These are phyloP conservation scores for Pyricularia grisea DNA, from an alignment of 2,329 filamentous ascomycete species.

Conservation along the genomic window DNA sequence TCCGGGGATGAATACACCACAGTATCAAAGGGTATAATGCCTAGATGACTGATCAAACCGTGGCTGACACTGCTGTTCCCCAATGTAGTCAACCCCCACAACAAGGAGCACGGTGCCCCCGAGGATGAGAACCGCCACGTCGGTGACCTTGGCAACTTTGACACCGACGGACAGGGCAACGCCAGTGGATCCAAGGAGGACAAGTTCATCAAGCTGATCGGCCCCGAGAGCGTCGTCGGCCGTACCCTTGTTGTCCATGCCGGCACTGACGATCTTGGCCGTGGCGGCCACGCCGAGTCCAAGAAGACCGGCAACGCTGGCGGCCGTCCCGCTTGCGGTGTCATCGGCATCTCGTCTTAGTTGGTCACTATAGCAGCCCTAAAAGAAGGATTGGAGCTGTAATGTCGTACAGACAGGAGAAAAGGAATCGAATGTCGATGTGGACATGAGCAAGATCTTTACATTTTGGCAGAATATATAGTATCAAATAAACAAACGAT, in stretches of 20 bases:
- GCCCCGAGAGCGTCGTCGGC: slow-evolving; percentile 88
- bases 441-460: background rate
- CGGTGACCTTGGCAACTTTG: slow-evolving; percentile 94
- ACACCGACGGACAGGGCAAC: slow-evolving; percentile 89
- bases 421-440: background rate
- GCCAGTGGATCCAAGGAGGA: slow-evolving; percentile 72
- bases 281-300: slow-evolving; percentile 85
- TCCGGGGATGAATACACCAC: background rate
- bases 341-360: slow-evolving; percentile 81
- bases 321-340: slow-evolving; percentile 86
- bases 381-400: background rate
- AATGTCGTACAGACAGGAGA: background rate
- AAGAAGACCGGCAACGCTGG: slow-evolving; percentile 98
- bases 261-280: slow-evolving; percentile 94
- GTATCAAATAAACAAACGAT: background rate
- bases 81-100: slow-evolving; percentile 78
- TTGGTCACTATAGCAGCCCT: slow-evolving; percentile 6
- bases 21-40: background rate
- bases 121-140: slow-evolving; percentile 80
- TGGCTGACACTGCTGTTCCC: background rate
- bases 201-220: slow-evolving; percentile 88
- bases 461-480: background rate
- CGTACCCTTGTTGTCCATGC: slow-evolving; percentile 91
- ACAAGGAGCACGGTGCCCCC: slow-evolving; percentile 87
- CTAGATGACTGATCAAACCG: background rate